These are phyloP conservation scores for Paracoccidioides lutzii DNA, from an alignment of 2,329 filamentous ascomycete species.

Conservation along the genomic window DNA sequence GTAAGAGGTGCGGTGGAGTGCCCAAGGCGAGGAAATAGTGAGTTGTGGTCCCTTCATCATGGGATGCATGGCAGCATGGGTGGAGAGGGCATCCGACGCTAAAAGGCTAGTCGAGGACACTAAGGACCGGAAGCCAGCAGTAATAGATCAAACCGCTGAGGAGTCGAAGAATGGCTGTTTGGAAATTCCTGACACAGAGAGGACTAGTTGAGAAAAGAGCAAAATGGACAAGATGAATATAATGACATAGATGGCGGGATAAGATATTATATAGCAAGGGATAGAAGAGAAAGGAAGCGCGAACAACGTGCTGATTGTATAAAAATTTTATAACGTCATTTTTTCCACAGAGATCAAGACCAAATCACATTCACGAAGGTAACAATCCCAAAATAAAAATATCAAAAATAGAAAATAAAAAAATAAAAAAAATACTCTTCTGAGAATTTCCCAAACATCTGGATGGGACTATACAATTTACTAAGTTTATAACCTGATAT, in stretches of 20 bases:
- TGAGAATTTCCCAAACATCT: neutral
- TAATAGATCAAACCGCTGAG: neutral
- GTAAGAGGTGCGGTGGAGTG: neutral
- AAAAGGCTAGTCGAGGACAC: neutral
- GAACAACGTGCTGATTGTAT: neutral
- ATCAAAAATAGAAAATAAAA: too few relatives aligned
- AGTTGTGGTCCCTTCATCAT: neutral
- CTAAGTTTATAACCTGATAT: neutral
- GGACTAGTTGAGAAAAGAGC: neutral
- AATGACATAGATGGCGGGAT: neutral
- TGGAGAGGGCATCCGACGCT: neutral
- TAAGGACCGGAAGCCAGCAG: neutral
- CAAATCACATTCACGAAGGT: neutral
- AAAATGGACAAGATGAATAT: neutral
- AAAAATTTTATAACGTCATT: neutral
- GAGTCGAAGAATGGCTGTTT: neutral
- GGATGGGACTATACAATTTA: too few relatives aligned
- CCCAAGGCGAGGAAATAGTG: conserved; percentile 1
- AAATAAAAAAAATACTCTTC: too few relatives aligned
- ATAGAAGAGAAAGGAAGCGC: neutral
- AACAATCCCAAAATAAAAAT: neutral
- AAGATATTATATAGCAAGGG: neutral
- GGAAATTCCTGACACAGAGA: neutral
- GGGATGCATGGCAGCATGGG: neutral
- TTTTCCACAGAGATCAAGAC: neutral